Evolutionary conservation across 1,284 basidiomycete genomes (phyloP).

Genomic region (Cutaneotrichosporon sp.): DNA sequence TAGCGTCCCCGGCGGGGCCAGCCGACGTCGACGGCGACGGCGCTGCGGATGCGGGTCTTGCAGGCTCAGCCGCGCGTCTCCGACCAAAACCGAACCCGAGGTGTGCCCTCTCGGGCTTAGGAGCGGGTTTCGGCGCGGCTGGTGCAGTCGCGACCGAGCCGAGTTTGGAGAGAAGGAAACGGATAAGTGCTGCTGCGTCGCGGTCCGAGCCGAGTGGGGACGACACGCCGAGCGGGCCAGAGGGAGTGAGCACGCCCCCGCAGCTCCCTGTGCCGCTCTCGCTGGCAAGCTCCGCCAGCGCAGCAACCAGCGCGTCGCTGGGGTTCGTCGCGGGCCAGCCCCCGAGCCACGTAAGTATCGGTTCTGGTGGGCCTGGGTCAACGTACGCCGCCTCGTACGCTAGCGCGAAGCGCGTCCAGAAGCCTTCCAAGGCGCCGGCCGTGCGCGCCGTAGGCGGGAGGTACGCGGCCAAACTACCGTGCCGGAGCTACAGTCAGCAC

Average conservation of each 20-base stretch:
- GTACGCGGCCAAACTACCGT: slow-evolving; percentile 24
- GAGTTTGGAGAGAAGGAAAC: neutral
- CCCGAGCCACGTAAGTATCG: slow-evolving; percentile 22
- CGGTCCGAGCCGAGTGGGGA: neutral
- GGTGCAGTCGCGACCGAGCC: neutral
- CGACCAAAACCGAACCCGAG: slow-evolving; percentile 25
- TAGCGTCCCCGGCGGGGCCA: too few relatives aligned
- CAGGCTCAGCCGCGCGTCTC: slow-evolving; percentile 2
- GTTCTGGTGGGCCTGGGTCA: slow-evolving; percentile 9
- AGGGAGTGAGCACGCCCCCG: neutral
- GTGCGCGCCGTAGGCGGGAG: slow-evolving; percentile 16
- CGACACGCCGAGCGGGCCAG: neutral
- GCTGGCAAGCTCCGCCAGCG: neutral
- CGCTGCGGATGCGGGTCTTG: neutral
- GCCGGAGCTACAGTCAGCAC: slow-evolving; percentile 26
- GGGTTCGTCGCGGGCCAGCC: slow-evolving; percentile 12
- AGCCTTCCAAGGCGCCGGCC: slow-evolving; percentile 31
- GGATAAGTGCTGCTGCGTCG: neutral
- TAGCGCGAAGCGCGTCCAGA: slow-evolving; percentile 41
- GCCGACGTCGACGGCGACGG: neutral
- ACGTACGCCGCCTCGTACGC: slow-evolving; percentile 29
- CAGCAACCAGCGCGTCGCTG: neutral
- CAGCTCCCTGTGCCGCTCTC: neutral
- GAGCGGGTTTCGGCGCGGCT: slow-evolving; percentile 1
- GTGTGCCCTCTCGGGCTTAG: slow-evolving; percentile 8